phyloP scores from a whole-genome alignment of 805 yeast genomes.

The Spathaspora passalidarum region DNA sequence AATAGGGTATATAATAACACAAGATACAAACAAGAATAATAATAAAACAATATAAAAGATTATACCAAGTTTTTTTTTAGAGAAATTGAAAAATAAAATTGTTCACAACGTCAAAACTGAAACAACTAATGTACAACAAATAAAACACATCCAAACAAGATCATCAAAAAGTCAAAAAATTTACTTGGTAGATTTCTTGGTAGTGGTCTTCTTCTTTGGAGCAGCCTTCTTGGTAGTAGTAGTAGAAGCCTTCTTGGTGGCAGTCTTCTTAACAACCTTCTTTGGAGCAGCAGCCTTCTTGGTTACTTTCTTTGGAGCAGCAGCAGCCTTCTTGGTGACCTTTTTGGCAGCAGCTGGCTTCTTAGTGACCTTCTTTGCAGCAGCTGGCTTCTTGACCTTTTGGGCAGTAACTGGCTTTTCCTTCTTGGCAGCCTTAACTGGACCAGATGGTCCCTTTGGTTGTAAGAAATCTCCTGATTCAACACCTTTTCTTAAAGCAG shows the following conservation, averaged over 20 bases:
- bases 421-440: conserved; percentile 63
- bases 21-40: conserved; percentile 1
- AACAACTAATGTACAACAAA: conserved; percentile 1
- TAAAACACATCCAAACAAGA: neutral
- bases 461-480: conserved; percentile 71
- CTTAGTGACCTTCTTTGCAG: conserved; percentile 18
- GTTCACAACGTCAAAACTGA: neutral
- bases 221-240: conserved; percentile 9
- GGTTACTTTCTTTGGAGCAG: conserved; percentile 19
- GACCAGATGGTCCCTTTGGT: conserved; percentile 90
- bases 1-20: conserved; percentile 5
- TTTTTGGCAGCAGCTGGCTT: conserved; percentile 21
- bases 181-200: conserved; percentile 11
- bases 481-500: conserved; percentile 79
- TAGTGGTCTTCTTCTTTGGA: conserved; percentile 17
- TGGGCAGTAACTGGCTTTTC: conserved; percentile 12
- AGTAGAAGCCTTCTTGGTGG: conserved; percentile 10
- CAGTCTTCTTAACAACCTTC: conserved; percentile 18
- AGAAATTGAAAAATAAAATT: conserved; percentile 1
- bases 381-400: conserved; percentile 14
- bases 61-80: neutral
- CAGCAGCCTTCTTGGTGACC: conserved; percentile 20
- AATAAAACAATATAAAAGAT: neutral
- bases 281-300: conserved; percentile 16
- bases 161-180: neutral